Conservation (phyloP, 371 early-diverging fungal species). For the Enterospora canceri region DNA sequence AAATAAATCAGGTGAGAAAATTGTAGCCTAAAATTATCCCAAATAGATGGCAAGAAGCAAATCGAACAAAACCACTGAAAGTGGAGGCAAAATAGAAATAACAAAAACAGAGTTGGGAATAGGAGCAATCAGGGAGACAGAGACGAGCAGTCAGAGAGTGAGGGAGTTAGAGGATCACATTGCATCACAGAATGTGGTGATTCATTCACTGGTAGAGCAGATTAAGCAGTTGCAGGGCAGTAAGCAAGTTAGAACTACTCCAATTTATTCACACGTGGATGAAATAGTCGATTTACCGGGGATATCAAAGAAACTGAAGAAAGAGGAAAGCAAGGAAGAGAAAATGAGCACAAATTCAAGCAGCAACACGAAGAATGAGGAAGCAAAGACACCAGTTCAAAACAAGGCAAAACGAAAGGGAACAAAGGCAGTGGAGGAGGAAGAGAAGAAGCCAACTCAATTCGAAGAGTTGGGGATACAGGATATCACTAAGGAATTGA, state of each 20-base stretch:
- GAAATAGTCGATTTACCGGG: not conserved
- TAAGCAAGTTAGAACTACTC: not conserved
- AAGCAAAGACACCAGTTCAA: not conserved
- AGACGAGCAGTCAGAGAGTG: too few species aligned
- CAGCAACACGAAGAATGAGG: not conserved
- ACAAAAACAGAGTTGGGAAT: too few species aligned
- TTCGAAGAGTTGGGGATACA: not conserved
- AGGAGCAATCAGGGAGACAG: too few species aligned
- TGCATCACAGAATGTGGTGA: not conserved
- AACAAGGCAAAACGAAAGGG: not conserved
- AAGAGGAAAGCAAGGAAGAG: not conserved
- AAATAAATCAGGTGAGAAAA: too few species aligned
- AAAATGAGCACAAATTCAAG: not conserved
- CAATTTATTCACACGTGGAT: too few species aligned
- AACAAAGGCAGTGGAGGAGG: not conserved
- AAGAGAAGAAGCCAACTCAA: not conserved
- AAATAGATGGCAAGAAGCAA: too few species aligned
- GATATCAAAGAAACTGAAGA: not conserved
- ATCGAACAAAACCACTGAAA: too few species aligned
- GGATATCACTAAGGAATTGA: slow-evolving; percentile 3
- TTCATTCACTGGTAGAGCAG: not conserved
- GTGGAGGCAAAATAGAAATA: too few species aligned
- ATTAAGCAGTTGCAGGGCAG: not conserved
- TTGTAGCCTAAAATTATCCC: too few species aligned
- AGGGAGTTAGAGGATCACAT: not conserved